Evolutionary conservation across 1,284 basidiomycete genomes (phyloP), one percentile per base, ranked within the genome.

Genomic region (Takashimella tepidaria): DNA sequence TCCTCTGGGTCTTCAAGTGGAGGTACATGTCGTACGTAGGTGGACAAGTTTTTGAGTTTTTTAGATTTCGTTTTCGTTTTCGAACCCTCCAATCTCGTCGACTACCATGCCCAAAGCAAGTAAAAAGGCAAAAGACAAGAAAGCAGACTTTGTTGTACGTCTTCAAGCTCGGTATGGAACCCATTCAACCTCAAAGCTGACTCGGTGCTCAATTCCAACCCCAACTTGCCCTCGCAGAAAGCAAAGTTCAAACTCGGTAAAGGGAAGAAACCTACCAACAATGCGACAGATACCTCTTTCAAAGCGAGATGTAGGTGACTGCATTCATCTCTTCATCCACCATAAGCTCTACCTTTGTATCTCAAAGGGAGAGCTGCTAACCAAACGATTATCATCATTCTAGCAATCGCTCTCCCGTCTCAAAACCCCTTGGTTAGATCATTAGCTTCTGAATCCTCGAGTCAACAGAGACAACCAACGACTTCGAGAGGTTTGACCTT

Each of bases 191-290:
- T 4, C 16, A 16, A n/a, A 19, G 19, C n/a, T n/a, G n/a, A n/a
- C n/a, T n/a, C 26, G 47, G 48, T 50, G 23, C 47, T 26, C 40
- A n/a, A 11, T 42, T 41, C 8, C 21, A 23, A 43, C 25, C 6
- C 45, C 10, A 25, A 5, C 27, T 25, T 20, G 8, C 44, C 23
- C 31, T 11, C 0, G 0, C 76, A 96, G 90, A 97, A 95, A 89
- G 85, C 89, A 22, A 97, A 90, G 74, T 81, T 95, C 45, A 98
- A 96, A 76, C 86, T 98, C 48, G 95, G 95, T 31, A 98, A 95
- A 74, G 91, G 89, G 47, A 98, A 95, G 74, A 84, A 88, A 68
- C 69, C 79, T 6, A 81, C 91, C 8, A 82, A 78, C 50, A 98
- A 97, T 81, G 88, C 84, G 8, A 84, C 96, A 60, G 90, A 98